These are phyloP conservation scores for Trapa incisa DNA, from an alignment of 345 rosid species.

Conservation along the genomic window DNA sequence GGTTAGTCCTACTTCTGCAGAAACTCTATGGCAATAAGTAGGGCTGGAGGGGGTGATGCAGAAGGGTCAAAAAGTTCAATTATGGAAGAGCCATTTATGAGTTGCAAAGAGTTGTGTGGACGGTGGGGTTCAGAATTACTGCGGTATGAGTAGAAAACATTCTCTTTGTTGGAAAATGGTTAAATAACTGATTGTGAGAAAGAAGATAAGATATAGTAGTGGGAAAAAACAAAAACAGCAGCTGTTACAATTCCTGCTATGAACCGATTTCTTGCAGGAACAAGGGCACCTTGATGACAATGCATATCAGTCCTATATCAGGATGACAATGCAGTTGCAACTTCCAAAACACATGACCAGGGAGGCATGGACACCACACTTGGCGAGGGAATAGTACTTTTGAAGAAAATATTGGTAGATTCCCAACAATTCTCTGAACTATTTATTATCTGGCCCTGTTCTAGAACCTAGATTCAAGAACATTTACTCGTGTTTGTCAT, in stretches of 20 bases:
- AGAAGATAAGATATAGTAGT: neutral
- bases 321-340: too few species aligned
- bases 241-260: neutral
- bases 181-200: neutral
- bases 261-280: too few species aligned
- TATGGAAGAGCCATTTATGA: conserved; percentile 2
- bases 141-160: neutral
- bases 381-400: too few species aligned
- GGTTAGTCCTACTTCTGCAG: neutral
- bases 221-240: neutral
- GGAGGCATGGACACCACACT: too few species aligned
- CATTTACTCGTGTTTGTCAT: too few species aligned
- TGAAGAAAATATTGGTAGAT: too few species aligned
- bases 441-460: too few species aligned
- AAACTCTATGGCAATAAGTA: neutral
- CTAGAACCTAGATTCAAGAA: too few species aligned
- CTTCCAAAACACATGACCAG: too few species aligned
- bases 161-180: neutral
- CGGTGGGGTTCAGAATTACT: neutral
- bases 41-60: conserved; percentile 1
- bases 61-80: conserved; percentile 11
- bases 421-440: too few species aligned
- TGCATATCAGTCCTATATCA: neutral
- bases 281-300: neutral
- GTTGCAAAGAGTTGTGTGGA: neutral